phyloP scores from a whole-genome alignment of 2,329 filamentous ascomycete species.

The Cladosporium velox region DNA sequence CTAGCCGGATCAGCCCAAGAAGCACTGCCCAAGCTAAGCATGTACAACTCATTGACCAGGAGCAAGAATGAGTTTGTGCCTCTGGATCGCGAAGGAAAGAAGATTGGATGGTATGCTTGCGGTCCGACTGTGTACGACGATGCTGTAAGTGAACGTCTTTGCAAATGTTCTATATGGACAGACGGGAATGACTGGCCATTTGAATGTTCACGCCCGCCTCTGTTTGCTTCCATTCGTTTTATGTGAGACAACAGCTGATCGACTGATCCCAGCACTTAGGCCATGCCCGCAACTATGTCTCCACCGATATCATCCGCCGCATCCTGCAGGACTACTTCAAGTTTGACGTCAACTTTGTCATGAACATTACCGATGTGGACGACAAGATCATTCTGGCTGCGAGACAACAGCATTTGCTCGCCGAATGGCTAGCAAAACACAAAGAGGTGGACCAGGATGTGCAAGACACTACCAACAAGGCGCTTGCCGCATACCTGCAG shows the following conservation, averaged over 20 bases:
- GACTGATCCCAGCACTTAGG: constrained; percentile 60
- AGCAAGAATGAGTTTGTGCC: constrained; percentile 74
- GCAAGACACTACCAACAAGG: constrained; percentile 51
- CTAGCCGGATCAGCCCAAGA: constrained; percentile 26
- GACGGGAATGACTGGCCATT: background rate
- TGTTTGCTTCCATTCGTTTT: background rate
- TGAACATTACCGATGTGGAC: constrained; percentile 87
- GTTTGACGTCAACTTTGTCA: constrained; percentile 81
- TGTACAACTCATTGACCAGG: constrained; percentile 80
- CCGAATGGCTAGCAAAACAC: constrained; percentile 62
- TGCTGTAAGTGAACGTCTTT: constrained; percentile 42
- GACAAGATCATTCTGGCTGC: constrained; percentile 64
- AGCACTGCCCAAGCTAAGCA: constrained; percentile 60
- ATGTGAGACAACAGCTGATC: constrained; percentile 15
- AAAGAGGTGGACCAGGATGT: constrained; percentile 49
- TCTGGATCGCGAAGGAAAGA: constrained; percentile 64
- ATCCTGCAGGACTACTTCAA: constrained; percentile 82
- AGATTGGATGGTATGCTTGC: constrained; percentile 85
- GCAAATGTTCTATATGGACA: background rate
- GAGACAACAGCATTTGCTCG: constrained; percentile 76
- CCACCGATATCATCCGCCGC: constrained; percentile 82
- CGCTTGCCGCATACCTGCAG: constrained; percentile 61
- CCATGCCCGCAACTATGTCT: constrained; percentile 88
- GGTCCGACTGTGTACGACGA: constrained; percentile 81
- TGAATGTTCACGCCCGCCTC: background rate